These are phyloP conservation scores for Alternaria gaisen DNA, from an alignment of 2,329 filamentous ascomycete species.

Conservation along the genomic window DNA sequence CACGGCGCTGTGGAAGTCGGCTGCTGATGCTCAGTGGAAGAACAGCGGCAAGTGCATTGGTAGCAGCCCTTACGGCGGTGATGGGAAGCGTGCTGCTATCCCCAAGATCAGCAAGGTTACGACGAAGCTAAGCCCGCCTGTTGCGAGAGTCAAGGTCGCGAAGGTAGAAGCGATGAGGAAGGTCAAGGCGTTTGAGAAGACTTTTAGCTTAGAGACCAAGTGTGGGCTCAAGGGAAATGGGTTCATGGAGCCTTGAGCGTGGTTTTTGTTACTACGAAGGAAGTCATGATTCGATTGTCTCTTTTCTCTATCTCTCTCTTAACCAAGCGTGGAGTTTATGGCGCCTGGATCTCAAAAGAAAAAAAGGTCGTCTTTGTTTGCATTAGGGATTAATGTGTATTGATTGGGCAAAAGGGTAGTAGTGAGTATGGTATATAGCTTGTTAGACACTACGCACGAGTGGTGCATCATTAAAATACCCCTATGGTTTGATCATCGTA, in stretches of 20 bases:
- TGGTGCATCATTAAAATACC: not conserved
- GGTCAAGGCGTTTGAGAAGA: constrained; percentile 37
- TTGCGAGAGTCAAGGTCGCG: constrained; percentile 19
- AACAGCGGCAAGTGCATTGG: constrained; percentile 44
- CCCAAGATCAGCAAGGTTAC: constrained; percentile 28
- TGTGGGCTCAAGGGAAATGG: constrained; percentile 40
- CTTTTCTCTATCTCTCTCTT: not conserved
- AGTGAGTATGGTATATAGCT: not conserved
- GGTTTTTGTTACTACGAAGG: not conserved
- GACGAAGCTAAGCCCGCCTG: constrained; percentile 32
- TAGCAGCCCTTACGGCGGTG: constrained; percentile 24
- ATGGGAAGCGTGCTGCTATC: constrained; percentile 26
- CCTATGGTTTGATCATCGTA: not conserved
- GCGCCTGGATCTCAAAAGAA: not conserved
- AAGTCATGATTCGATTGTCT: not conserved
- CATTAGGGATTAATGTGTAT: not conserved
- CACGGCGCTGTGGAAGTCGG: constrained; percentile 50
- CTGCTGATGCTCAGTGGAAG: constrained; percentile 49
- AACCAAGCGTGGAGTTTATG: not conserved
- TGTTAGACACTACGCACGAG: not conserved
- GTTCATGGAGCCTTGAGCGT: constrained; percentile 46
- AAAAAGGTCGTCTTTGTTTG: not conserved
- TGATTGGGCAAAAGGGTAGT: not conserved
- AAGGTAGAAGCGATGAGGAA: constrained; percentile 29
- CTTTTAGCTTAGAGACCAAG: constrained; percentile 42